Evolutionary conservation across 352 stramenopile species (phyloP).

Genomic region (Phytophthora tubulina): DNA sequence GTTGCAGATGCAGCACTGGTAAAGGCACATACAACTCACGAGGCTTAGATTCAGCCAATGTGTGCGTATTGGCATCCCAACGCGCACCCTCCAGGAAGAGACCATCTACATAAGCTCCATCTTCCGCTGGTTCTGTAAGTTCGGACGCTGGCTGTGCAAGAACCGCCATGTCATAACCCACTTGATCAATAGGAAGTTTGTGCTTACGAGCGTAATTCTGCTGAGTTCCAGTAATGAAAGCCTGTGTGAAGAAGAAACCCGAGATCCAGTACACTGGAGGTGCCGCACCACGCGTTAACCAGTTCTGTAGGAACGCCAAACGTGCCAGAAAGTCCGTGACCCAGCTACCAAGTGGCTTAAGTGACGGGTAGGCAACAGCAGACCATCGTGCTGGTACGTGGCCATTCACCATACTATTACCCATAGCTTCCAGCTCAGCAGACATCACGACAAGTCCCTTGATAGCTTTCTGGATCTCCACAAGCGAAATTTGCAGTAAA

Average conservation of each 20-base stretch:
- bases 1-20: slow-evolving; percentile 88
- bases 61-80: slow-evolving; percentile 75
- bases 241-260: slow-evolving; percentile 96
- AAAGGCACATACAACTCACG: slow-evolving; percentile 90
- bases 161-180: slow-evolving; percentile 91
- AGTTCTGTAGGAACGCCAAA: slow-evolving; percentile 83
- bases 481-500: slow-evolving; percentile 81
- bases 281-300: slow-evolving; percentile 78
- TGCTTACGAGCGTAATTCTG: slow-evolving; percentile 95
- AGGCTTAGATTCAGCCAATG: slow-evolving; percentile 86
- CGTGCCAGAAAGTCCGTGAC: slow-evolving; percentile 92
- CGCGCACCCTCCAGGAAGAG: slow-evolving; percentile 93
- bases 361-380: slow-evolving; percentile 89
- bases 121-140: slow-evolving; percentile 67
- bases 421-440: slow-evolving; percentile 93
- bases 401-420: slow-evolving; percentile 93
- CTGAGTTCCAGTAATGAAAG: slow-evolving; percentile 94
- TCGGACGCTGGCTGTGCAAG: slow-evolving; percentile 55
- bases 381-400: slow-evolving; percentile 90
- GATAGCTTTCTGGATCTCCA: slow-evolving; percentile 92
- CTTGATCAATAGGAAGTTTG: slow-evolving; percentile 92
- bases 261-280: slow-evolving; percentile 94
- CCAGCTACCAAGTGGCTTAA: slow-evolving; percentile 94
- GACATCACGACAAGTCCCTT: slow-evolving; percentile 95
- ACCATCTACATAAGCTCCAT: slow-evolving; percentile 91